Evolutionary conservation across 2,329 filamentous ascomycete species (phyloP).

Genomic region (Cyphellophora attinorum): DNA sequence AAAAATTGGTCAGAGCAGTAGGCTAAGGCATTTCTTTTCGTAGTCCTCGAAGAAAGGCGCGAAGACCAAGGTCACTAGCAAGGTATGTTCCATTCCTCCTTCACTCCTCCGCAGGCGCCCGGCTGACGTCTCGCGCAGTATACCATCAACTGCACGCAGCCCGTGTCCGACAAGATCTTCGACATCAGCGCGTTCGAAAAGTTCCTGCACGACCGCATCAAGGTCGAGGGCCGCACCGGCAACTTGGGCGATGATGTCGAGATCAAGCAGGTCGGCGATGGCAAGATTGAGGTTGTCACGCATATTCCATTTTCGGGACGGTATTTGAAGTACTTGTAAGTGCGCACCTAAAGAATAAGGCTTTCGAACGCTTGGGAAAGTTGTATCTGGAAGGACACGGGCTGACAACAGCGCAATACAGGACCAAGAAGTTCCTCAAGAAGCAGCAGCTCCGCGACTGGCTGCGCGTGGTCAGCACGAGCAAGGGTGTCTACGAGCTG

Average conservation of each 20-base stretch:
- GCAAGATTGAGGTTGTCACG: conserved; percentile 95
- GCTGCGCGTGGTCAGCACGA: conserved; percentile 97
- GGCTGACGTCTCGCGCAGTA: conserved; percentile 47
- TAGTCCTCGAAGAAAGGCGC: conserved; percentile 29
- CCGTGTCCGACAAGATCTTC: conserved; percentile 99
- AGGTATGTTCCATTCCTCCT: conserved; percentile 25
- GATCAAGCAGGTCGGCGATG: conserved; percentile 85
- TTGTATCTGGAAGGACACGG: too few relatives aligned
- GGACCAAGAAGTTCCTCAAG: conserved; percentile 99
- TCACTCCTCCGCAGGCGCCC: background rate
- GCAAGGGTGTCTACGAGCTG: conserved; percentile 97
- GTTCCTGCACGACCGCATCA: conserved; percentile 99
- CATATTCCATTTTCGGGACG: conserved; percentile 97
- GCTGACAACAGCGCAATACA: conserved; percentile 28
- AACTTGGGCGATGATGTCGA: conserved; percentile 92
- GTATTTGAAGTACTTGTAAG: conserved; percentile 99
- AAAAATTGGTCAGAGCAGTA: conserved; percentile 53
- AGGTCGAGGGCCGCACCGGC: conserved; percentile 95
- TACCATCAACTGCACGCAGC: conserved; percentile 99
- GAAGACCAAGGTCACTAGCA: conserved; percentile 35
- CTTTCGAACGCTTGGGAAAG: too few relatives aligned
- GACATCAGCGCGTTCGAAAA: conserved; percentile 98
- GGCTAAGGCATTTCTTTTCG: conserved; percentile 65
- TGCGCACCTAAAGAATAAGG: conserved; percentile 21
- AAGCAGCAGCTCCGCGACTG: conserved; percentile 99